Evolutionary conservation across 495 filamentous ascomycete genomes (phyloP), one percentile per base, ranked within the genome.

Genomic region (Tuber borchii): DNA sequence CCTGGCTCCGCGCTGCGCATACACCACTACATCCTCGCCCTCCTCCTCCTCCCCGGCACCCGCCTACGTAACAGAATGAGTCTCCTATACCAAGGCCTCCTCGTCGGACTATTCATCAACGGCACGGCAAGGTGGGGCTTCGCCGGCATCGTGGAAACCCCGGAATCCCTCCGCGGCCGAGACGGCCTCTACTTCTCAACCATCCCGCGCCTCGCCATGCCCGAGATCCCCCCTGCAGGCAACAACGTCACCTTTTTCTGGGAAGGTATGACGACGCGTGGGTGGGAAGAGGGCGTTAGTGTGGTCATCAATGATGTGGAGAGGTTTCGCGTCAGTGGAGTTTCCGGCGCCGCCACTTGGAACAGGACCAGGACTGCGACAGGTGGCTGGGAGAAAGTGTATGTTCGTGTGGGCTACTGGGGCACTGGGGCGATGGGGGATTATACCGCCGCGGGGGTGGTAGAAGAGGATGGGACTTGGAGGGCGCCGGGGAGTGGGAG

Each of bases 261-360:
- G 39, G 77, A 86, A 77, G 86, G 84, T 81, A 84, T 84, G 44
- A 82, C 82, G 46, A 86, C 86, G 34, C 86, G 86, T 77, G 80
- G 83, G 6, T 86, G 86, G 71, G 90, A 97, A 80, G 93, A 97
- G 80, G 95, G 95, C 0, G 86, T 98, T 26, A 95, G 92, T 76
- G 89, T 97, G 26, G 85, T 99, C 0, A 91, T 99, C 39, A 97
- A 99, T 81, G 95, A 99, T 77, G 95, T 99, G 0, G 95, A 99
- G 83, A 86, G 94, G 75, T 95, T 69, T 79, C 81, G 51, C 17
- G 76, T 77, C 34, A 68, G 75, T 39, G 75, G 80, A 12, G 37
- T 74, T 70, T 42, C 43, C 85, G 79, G 87, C 83, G 69, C 71
- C 19, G 76, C 61, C 37, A 56, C 69, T 78, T 82, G 20, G 85